Base-by-base conservation (phyloP, 306 rosid genomes). In the Comarum palustre region DNA sequence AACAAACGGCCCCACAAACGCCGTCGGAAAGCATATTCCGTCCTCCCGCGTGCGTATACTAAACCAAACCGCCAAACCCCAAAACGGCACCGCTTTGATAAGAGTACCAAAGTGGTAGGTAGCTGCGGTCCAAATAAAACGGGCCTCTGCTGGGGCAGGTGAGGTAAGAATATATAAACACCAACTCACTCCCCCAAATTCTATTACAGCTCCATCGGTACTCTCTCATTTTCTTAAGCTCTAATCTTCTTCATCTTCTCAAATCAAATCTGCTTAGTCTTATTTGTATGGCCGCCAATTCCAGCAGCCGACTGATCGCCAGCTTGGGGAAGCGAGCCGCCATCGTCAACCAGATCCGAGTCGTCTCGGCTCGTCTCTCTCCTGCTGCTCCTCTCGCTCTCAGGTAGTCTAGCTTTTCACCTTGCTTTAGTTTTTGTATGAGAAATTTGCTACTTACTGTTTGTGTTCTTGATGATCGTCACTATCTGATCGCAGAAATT, bases 271-370 rank as follows among this genome's bases (percentile, higher is more conserved):
- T 24, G 16, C 45, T 32, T 29, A 25, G 72, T 78, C 22, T 27
- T 32, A 60, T 20, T 92, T 92, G 97, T 86, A 93, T 93, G 98
- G 98, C 98, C 87, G 91, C 96, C 90, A 92, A 90, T 86, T 86
- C 91, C 76, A 84, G 84, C 46, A 77, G 89, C 82, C 87, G 96
- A 89, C 82, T 82, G 83, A 86, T 93, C 84, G 87, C 84, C 62
- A 71, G 51, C 85, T 79, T 93, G 63, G 90, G 97, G 72, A 93
- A 93, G 85, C 85, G 89, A 48, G 52, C 86, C 77, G 57, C 86
- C 77, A 74, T 78, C 39, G 74, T 78, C 34, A 68, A 76, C 79
- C 89, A 86, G 93, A 90, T 90, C 92, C 81, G 88, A 87, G 83
- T 34, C 24, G 74, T 54, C 38, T 46, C 81, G 14, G 19, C 83